These are phyloP conservation scores for Candida ulmi DNA, from an alignment of 805 yeast genomes.

Conservation along the genomic window DNA sequence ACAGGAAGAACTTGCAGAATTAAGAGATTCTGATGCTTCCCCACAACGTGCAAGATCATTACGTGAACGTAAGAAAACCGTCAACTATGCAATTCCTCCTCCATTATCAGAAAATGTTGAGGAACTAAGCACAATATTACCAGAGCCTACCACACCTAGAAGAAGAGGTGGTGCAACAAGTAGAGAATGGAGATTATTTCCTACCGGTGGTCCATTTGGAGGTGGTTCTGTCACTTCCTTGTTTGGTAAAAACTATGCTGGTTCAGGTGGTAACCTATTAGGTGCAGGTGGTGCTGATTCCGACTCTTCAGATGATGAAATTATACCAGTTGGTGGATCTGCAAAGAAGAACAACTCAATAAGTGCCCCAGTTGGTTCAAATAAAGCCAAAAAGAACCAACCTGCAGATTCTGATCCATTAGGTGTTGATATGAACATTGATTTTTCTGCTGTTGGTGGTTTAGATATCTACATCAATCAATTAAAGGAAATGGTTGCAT, in stretches of 20 bases:
- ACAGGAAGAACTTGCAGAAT: constrained; percentile 50
- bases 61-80: constrained; percentile 64
- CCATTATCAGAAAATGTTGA: constrained; percentile 45
- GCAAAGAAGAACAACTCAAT: constrained; percentile 29
- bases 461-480: constrained; percentile 86
- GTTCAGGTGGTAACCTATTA: constrained; percentile 15
- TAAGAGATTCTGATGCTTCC: constrained; percentile 20
- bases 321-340: constrained; percentile 39
- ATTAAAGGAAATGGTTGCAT: constrained; percentile 92
- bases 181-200: constrained; percentile 67
- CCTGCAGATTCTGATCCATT: constrained; percentile 90
- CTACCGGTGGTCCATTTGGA: constrained; percentile 97
- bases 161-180: constrained; percentile 33
- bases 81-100: constrained; percentile 81
- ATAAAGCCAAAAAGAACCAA: constrained; percentile 38
- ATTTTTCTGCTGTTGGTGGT: constrained; percentile 85
- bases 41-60: constrained; percentile 41
- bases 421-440: constrained; percentile 84
- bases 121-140: constrained; percentile 10
- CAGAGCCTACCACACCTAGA: constrained; percentile 21
- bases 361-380: constrained; percentile 21
- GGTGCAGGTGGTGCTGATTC: constrained; percentile 37
- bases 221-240: constrained; percentile 88
- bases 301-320: constrained; percentile 61
- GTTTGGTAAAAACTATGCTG: constrained; percentile 62